Evolutionary conservation across 2,329 filamentous ascomycete genomes (phyloP).

Genomic region (Trichoderma afroharzianum): DNA sequence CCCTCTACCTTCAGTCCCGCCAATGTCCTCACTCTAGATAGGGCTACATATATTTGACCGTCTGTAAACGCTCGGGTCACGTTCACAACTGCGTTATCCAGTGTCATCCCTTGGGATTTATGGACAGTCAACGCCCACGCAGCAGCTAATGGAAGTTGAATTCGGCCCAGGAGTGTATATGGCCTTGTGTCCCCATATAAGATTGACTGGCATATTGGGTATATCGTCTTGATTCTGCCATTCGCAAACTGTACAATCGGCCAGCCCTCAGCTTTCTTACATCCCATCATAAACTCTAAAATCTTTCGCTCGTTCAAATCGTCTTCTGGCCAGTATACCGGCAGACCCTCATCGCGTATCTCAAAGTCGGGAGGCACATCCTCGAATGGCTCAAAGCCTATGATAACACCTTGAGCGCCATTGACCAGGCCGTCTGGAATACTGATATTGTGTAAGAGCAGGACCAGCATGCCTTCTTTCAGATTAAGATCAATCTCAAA

Average conservation of each 20-base stretch:
- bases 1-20: slow-evolving; percentile 21
- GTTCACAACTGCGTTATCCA: slow-evolving; percentile 56
- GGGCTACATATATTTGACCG: slow-evolving; percentile 56
- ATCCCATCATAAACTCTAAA: slow-evolving; percentile 9
- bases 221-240: slow-evolving; percentile 42
- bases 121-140: slow-evolving; percentile 64
- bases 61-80: slow-evolving; percentile 49
- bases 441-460: slow-evolving; percentile 26
- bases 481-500: slow-evolving; percentile 19
- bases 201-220: slow-evolving; percentile 47
- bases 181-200: slow-evolving; percentile 44
- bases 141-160: slow-evolving; percentile 57
- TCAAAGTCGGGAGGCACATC: rapidly evolving
- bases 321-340: neutral
- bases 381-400: slow-evolving; percentile 21
- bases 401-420: slow-evolving; percentile 27
- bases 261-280: slow-evolving; percentile 12
- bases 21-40: slow-evolving; percentile 24
- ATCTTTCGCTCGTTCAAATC: slow-evolving; percentile 11
- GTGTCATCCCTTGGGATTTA: slow-evolving; percentile 60
- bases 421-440: slow-evolving; percentile 20
- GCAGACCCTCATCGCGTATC: neutral
- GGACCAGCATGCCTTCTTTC: slow-evolving; percentile 21
- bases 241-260: slow-evolving; percentile 49
- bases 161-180: slow-evolving; percentile 49